Evolutionary conservation across 306 rosid genomes (phyloP), one percentile per base, ranked within the genome.

Genomic region (Acacia acuminata): DNA sequence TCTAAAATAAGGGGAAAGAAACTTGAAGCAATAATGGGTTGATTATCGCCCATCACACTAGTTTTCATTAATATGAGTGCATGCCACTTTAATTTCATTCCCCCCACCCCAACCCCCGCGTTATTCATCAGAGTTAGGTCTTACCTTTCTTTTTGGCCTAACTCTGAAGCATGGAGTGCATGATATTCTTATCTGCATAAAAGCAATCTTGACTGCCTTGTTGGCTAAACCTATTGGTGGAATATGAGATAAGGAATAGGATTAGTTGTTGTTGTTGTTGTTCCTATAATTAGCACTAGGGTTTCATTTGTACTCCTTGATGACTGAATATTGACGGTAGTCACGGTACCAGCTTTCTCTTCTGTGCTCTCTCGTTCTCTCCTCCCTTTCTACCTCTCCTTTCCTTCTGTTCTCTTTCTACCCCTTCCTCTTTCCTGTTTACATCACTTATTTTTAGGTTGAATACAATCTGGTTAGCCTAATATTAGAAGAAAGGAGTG

Each of bases 401-500:
- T 27, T 27, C 27, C 27, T 27, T 38, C 42, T 38, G 8, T 6
- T 38, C 42, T 6, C 42, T 38, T 38, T 38, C 42, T 38, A 38
- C 42, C 7, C 42, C 5, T 6, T 38, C 42, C 42, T 38, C 42
- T 38, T 38, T 38, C 42, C 42, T 38, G 42, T 38, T 38, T 38
- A 38, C 42, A 38, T 38, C 42, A 38, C 42, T 48, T 42, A 27
- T 63, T 64, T 69, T 42, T 25, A 22, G 32, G n/a, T 13, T 79
- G 70, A 20, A 74, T 25, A 15, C 64, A 71, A 73, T 72, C 60
- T 66, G 38, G 50, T 81, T 32, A 47, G 78, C 66, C 67, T 51
- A 51, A 77, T 80, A 77, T 56, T 20, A 32, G 75, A 24, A 22
- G 14, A 11, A 12, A 6, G 45, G 51, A 42, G 58, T 15, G 30